These are phyloP conservation scores for Micromonas commoda DNA, from an alignment of 139 green algal genomes.

Conservation along the genomic window DNA sequence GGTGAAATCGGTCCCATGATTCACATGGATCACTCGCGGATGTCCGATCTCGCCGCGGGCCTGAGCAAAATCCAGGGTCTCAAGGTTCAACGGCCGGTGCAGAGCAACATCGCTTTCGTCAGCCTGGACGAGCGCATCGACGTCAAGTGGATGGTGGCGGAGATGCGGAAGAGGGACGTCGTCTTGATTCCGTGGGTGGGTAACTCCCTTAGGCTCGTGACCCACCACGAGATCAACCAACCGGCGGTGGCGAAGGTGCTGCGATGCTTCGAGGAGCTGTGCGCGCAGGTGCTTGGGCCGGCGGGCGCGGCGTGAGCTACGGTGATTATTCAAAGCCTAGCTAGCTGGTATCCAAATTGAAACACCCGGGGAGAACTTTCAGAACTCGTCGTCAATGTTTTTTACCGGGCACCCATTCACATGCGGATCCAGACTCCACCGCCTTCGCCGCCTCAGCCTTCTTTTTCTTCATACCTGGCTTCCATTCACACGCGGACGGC, in stretches of 20 bases:
- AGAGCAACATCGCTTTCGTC: slow-evolving; percentile 19
- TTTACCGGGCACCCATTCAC: not conserved
- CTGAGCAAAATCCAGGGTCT: not conserved
- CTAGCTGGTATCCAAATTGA: not conserved
- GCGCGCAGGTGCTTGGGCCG: no score
- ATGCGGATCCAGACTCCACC: not conserved
- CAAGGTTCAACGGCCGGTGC: not conserved
- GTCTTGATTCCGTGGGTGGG: not conserved
- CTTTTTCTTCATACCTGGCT: slow-evolving; percentile 7
- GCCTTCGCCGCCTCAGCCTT: not conserved
- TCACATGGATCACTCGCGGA: not conserved
- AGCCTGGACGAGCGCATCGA: not conserved
- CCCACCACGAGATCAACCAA: not conserved
- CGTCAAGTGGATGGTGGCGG: not conserved
- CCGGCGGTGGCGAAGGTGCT: not conserved
- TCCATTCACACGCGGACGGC: slow-evolving; percentile 10
- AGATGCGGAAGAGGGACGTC: not conserved
- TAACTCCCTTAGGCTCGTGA: not conserved
- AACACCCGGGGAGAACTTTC: not conserved
- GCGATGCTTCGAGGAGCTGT: no score
- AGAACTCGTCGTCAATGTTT: not conserved
- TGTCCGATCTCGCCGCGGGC: not conserved
- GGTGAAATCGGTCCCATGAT: not conserved
- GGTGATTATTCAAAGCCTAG: not conserved
- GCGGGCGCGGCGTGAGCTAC: no score